phyloP scores from a whole-genome alignment of 1,284 basidiomycete genomes.

The Caloboletus firmus region DNA sequence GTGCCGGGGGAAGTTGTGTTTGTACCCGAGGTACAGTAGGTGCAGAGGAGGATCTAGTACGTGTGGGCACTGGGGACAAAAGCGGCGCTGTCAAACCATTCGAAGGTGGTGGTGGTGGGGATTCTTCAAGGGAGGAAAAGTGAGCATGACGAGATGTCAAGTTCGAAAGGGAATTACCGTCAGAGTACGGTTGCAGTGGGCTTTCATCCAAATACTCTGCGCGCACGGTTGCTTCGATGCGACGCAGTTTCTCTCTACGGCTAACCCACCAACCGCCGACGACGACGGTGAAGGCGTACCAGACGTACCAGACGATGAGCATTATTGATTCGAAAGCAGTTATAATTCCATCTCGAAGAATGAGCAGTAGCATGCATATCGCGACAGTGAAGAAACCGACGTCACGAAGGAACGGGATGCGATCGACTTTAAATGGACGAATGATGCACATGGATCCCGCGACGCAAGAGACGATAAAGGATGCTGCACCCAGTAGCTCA shows the following conservation, averaged over 20 bases:
- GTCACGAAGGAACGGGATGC: slow-evolving; percentile 85
- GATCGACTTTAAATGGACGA: slow-evolving; percentile 85
- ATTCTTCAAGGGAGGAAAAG: slow-evolving; percentile 21
- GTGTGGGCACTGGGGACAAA: slow-evolving; percentile 31
- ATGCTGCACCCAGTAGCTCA: slow-evolving; percentile 92
- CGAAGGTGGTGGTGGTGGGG: not conserved
- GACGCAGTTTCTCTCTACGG: slow-evolving; percentile 47
- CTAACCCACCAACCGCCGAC: slow-evolving; percentile 76
- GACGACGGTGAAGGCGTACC: slow-evolving; percentile 81
- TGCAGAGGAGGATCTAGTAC: slow-evolving; percentile 38
- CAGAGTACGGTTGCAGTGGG: slow-evolving; percentile 51
- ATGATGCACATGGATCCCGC: slow-evolving; percentile 97
- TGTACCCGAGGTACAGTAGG: slow-evolving; percentile 43
- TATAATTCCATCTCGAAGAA: slow-evolving; percentile 80
- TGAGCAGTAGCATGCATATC: slow-evolving; percentile 69
- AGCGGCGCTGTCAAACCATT: slow-evolving; percentile 16
- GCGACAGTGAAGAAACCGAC: slow-evolving; percentile 90
- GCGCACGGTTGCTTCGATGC: slow-evolving; percentile 53
- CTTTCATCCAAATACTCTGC: slow-evolving; percentile 61
- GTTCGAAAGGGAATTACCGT: slow-evolving; percentile 47
- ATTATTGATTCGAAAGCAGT: slow-evolving; percentile 70
- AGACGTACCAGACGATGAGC: slow-evolving; percentile 75
- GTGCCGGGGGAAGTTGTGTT: slow-evolving; percentile 39
- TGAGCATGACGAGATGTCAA: slow-evolving; percentile 14
- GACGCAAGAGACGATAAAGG: slow-evolving; percentile 95